phyloP scores from a whole-genome alignment of 2,329 filamentous ascomycete genomes.

The Fusarium verticillioides region DNA sequence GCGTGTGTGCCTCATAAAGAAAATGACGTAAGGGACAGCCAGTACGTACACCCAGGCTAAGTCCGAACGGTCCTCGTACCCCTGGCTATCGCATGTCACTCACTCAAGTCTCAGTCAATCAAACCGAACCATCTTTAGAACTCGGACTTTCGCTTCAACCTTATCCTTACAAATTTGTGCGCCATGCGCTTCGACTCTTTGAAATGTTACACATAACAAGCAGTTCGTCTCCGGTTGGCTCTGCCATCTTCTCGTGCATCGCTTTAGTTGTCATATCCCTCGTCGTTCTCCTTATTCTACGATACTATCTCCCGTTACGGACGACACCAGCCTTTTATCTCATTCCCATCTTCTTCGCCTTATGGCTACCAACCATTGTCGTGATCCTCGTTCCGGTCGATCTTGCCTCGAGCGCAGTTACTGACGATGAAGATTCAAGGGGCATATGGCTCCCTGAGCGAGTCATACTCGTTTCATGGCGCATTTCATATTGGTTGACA shows the following conservation, averaged over 20 bases:
- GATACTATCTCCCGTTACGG: conserved; percentile 90
- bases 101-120: conserved; percentile 9
- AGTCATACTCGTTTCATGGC: conserved; percentile 87
- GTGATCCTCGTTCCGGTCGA: conserved; percentile 95
- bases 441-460: conserved; percentile 89
- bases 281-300: conserved; percentile 83
- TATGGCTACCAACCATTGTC: conserved; percentile 91
- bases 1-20: background rate
- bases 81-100: conserved; percentile 34
- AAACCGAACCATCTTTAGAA: conserved; percentile 14
- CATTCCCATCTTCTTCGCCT: conserved; percentile 93
- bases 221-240: conserved; percentile 75
- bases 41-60: conserved; percentile 21
- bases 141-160: conserved; percentile 30
- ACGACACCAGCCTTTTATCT: conserved; percentile 90
- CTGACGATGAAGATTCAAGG: conserved; percentile 74
- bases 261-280: conserved; percentile 79
- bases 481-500: conserved; percentile 96
- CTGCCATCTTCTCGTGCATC: conserved; percentile 79
- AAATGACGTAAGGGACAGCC: conserved; percentile 38
- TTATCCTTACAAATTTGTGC: conserved; percentile 42
- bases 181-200: conserved; percentile 42
- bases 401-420: conserved; percentile 84
- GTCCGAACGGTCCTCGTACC: conserved; percentile 41
- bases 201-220: conserved; percentile 64